Percentiles rank a stretch among this genome's conserved stretches.
These are phyloP conservation scores for Cutaneotrichosporon cyanovorans DNA, from an alignment of 1,284 basidiomycete species.

Conservation along the genomic window DNA sequence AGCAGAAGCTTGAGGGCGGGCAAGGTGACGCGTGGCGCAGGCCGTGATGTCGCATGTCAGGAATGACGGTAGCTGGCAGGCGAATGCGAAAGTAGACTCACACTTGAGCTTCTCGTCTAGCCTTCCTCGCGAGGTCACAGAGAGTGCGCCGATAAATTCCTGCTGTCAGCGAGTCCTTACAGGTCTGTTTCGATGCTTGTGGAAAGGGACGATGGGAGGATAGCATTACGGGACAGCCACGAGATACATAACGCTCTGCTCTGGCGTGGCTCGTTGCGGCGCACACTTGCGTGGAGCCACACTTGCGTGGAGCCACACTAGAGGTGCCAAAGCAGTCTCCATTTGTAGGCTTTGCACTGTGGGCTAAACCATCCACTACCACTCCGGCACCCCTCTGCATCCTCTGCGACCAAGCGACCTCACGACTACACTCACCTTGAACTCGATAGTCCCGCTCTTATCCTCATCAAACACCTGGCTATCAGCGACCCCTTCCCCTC, in stretches of 20 bases:
- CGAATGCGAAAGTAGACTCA: constrained; percentile 53
- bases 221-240: too few species aligned
- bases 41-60: neutral
- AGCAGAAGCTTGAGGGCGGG: constrained; percentile 3
- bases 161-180: constrained; percentile 10
- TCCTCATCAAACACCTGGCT: constrained; percentile 78
- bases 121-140: constrained; percentile 84
- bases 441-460: constrained; percentile 92
- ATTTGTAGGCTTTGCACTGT: too few species aligned
- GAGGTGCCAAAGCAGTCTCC: too few species aligned
- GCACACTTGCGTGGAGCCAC: too few species aligned
- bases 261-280: too few species aligned
- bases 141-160: constrained; percentile 97
- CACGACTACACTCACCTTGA: constrained; percentile 50
- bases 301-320: too few species aligned
- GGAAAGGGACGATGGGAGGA: too few species aligned
- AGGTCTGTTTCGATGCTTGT: too few species aligned
- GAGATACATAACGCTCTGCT: too few species aligned
- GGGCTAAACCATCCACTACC: too few species aligned
- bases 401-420: constrained; percentile 12
- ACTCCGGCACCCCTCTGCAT: neutral
- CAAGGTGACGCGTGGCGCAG: neutral
- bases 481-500: neutral
- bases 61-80: too few species aligned
- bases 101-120: constrained; percentile 99